Conservation (phyloP, 176 grass and related monocot genomes). For the Zoysia pacifica region DNA sequence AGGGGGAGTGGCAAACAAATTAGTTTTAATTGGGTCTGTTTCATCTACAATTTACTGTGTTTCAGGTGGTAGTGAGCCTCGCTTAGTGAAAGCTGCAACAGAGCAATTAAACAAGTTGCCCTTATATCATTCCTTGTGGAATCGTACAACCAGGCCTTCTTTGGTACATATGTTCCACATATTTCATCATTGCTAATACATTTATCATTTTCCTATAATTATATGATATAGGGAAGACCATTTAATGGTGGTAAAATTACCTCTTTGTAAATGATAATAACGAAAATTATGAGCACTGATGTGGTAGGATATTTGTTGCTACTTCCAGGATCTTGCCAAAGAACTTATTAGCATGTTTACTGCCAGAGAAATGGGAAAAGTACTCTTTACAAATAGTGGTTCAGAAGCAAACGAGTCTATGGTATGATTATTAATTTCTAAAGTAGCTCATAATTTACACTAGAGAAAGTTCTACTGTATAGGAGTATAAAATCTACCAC, state of each 20-base stretch:
- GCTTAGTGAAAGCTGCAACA: slow-evolving; percentile 80
- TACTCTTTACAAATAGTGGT: slow-evolving; percentile 97
- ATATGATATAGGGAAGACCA: not conserved
- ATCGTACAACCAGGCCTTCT: slow-evolving; percentile 86
- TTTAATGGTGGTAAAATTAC: too few species aligned
- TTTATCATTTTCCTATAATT: too few species aligned
- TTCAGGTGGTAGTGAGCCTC: slow-evolving; percentile 91
- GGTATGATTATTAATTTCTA: slow-evolving; percentile 41
- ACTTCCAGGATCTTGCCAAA: slow-evolving; percentile 83
- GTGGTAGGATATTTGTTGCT: not conserved
- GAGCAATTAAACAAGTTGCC: slow-evolving; percentile 87
- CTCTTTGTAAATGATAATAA: too few species aligned
- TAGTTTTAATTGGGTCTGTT: too few species aligned
- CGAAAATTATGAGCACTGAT: too few species aligned
- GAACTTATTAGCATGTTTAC: slow-evolving; percentile 81
- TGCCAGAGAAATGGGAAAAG: slow-evolving; percentile 88
- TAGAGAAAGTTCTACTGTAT: too few species aligned
- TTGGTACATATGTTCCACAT: slow-evolving; percentile 43
- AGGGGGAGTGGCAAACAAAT: too few species aligned
- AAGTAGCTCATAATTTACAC: not conserved
- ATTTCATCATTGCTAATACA: too few species aligned
- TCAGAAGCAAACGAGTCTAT: slow-evolving; percentile 99
- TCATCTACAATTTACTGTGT: not conserved
- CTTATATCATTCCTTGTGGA: slow-evolving; percentile 99
- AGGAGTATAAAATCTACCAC: not conserved